These are phyloP conservation scores for Lathyrus sativus DNA, from an alignment of 306 rosid species.

Conservation along the genomic window DNA sequence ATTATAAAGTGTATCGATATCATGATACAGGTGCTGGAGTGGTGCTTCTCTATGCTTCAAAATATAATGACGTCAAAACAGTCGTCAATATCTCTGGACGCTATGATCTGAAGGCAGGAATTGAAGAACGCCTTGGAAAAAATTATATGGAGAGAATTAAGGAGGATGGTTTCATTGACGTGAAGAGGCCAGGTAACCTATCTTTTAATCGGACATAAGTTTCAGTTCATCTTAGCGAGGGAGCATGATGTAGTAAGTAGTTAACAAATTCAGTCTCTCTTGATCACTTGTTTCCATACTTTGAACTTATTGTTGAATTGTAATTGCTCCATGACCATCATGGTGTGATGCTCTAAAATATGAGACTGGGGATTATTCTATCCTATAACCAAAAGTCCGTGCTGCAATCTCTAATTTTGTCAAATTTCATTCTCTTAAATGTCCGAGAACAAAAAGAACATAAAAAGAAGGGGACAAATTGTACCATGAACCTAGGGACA, in stretches of 20 bases:
- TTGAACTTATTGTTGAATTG: too few species aligned
- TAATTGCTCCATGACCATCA: not conserved
- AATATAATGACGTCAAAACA: constrained; percentile 1
- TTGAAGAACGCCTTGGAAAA: not conserved
- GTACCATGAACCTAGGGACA: too few species aligned
- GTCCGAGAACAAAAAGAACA: not conserved
- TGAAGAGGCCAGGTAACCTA: constrained; percentile 4
- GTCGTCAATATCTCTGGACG: constrained; percentile 9
- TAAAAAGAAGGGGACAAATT: too few species aligned
- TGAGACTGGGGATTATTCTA: not conserved
- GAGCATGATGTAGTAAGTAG: not conserved
- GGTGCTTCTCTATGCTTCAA: constrained; percentile 12
- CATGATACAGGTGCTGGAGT: not conserved
- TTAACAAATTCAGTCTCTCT: too few species aligned
- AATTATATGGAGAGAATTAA: constrained; percentile 2
- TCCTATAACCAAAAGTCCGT: not conserved
- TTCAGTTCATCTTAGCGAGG: constrained; percentile 30
- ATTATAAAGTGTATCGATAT: not conserved
- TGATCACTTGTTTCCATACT: too few species aligned
- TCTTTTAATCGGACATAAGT: constrained; percentile 28
- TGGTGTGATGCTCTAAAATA: not conserved
- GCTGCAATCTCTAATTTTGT: not conserved
- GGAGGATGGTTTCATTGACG: constrained; percentile 5
- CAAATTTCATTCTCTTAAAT: not conserved
- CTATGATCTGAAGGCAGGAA: not conserved